phyloP scores from a whole-genome alignment of 2,329 filamentous ascomycete genomes.

The Simplicillium sp. region DNA sequence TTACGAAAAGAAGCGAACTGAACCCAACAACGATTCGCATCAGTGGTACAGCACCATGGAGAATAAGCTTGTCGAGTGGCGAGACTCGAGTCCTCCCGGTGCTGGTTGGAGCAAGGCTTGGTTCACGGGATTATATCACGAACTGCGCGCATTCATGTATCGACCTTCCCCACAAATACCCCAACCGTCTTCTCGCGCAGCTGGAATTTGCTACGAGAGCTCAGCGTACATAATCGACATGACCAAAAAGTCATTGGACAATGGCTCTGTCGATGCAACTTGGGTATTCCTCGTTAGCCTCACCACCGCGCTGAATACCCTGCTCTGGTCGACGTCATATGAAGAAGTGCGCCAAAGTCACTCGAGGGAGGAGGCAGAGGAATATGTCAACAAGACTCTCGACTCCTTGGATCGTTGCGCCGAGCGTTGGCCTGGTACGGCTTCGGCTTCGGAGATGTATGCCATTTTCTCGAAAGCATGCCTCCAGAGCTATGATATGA shows the following conservation, averaged over 20 bases:
- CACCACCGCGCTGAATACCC: constrained; percentile 85
- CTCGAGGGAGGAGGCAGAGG: constrained; percentile 63
- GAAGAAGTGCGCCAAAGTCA: constrained; percentile 69
- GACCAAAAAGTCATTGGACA: constrained; percentile 70
- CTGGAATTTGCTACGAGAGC: constrained; percentile 73
- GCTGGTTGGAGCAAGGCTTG: constrained; percentile 44
- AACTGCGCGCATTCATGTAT: constrained; percentile 80
- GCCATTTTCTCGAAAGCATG: constrained; percentile 78
- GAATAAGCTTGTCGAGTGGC: constrained; percentile 69
- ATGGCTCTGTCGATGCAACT: constrained; percentile 70
- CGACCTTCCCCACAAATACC: constrained; percentile 88
- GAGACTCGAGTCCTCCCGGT: constrained; percentile 63
- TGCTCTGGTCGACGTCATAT: constrained; percentile 88
- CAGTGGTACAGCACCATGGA: constrained; percentile 83
- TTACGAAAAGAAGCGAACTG: constrained; percentile 73
- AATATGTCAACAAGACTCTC: constrained; percentile 63
- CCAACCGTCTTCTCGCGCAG: constrained; percentile 70
- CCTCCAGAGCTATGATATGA: constrained; percentile 71
- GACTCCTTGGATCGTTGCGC: constrained; percentile 73
- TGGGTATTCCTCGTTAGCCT: constrained; percentile 88
- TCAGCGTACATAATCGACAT: constrained; percentile 74
- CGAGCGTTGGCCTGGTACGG: constrained; percentile 85
- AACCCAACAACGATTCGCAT: constrained; percentile 70
- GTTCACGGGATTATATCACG: constrained; percentile 65
- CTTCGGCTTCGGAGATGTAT: constrained; percentile 77